These are phyloP conservation scores for Penicillium macrosclerotiorum DNA, from an alignment of 495 filamentous ascomycete genomes.

Conservation along the genomic window DNA sequence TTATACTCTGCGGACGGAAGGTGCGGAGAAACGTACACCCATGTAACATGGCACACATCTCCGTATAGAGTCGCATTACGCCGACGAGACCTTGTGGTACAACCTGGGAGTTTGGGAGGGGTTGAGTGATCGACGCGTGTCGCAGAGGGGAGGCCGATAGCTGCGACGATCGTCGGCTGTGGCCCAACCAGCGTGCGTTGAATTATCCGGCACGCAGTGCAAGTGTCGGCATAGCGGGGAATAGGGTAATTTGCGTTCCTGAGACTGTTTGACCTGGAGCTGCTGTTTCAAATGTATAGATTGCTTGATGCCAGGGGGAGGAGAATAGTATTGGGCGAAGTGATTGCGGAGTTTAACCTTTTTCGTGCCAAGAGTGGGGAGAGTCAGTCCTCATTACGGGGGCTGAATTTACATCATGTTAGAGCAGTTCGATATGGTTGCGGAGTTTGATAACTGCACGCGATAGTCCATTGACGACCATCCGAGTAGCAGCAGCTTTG, in stretches of 20 bases:
- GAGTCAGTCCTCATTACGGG: too few species aligned
- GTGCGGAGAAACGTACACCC: conserved; percentile 4
- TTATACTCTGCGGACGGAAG: not conserved
- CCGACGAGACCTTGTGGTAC: conserved; percentile 10
- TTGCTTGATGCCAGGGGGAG: too few species aligned
- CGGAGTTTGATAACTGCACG: too few species aligned
- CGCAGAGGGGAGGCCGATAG: conserved; percentile 1
- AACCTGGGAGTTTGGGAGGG: conserved; percentile 9
- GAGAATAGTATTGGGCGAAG: too few species aligned
- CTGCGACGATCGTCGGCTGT: conserved; percentile 7
- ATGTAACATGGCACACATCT: conserved; percentile 9
- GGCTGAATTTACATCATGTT: too few species aligned
- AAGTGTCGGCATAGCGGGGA: conserved; percentile 1
- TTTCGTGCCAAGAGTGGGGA: too few species aligned
- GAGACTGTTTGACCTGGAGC: too few species aligned
- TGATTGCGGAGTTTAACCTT: too few species aligned
- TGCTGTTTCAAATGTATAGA: not conserved
- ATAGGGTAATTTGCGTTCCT: not conserved
- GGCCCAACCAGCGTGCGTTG: conserved; percentile 8
- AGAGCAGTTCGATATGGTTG: too few species aligned
- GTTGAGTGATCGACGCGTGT: conserved; percentile 8
- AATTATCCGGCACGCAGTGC: conserved; percentile 5
- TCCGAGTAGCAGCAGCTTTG: too few species aligned
- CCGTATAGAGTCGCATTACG: conserved; percentile 11
- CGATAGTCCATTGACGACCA: too few species aligned